Percentiles rank a stretch among this genome's conserved stretches.
Evolutionary conservation across 1,284 basidiomycete genomes (phyloP).

Genomic region (Uromyces viciae-fabae): DNA sequence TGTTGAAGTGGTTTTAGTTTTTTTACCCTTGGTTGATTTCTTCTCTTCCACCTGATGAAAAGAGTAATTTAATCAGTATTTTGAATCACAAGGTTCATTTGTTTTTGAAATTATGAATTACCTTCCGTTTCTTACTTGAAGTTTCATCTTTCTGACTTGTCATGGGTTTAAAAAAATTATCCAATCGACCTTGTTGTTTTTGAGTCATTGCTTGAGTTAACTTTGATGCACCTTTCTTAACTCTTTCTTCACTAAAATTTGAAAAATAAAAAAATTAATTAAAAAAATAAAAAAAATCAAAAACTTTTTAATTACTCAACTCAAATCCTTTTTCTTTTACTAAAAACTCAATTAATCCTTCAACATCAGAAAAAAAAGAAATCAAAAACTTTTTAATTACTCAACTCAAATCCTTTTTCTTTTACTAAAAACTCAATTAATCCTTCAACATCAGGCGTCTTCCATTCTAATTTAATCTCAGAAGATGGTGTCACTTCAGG

Average conservation of each 20-base stretch:
- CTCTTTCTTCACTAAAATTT: conserved; percentile 77
- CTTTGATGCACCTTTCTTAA: conserved; percentile 91
- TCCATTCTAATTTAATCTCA: conserved; percentile 77
- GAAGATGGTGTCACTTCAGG: conserved; percentile 47
- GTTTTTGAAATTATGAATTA: not conserved
- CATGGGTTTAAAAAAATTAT: conserved; percentile 82
- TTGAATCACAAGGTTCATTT: not conserved
- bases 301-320: conserved; percentile 59
- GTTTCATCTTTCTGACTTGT: conserved; percentile 45
- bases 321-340: conserved; percentile 96
- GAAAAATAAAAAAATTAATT: not conserved
- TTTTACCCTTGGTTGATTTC: conserved; percentile 13
- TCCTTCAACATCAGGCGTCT: conserved; percentile 84
- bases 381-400: conserved; percentile 43
- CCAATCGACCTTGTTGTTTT: conserved; percentile 93
- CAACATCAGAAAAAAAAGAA: too few relatives aligned
- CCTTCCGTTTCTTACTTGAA: conserved; percentile 40
- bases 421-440: conserved; percentile 88
- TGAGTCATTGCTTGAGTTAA: conserved; percentile 77
- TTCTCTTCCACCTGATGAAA: conserved; percentile 6
- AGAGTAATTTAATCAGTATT: not conserved
- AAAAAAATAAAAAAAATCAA: not conserved
- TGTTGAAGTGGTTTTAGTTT: conserved; percentile 4
- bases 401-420: conserved; percentile 95
- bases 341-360: conserved; percentile 65